phyloP scores from a whole-genome alignment of 1,139 yeast species.

The Kodamaea fungicola region DNA sequence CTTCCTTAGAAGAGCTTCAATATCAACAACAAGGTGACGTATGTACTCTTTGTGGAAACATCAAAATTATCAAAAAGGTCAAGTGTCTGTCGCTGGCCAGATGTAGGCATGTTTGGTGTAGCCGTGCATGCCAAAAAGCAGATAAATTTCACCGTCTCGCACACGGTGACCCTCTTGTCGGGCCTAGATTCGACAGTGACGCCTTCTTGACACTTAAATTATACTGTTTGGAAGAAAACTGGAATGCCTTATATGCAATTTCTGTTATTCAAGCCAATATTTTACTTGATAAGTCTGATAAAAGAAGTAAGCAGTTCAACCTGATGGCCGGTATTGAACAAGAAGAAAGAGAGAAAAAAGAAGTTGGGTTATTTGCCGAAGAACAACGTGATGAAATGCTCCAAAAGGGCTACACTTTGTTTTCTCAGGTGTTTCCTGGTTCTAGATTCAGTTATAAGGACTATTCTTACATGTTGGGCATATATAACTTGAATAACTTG shows the following conservation, averaged over 20 bases:
- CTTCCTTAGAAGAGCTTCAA: conserved; percentile 66
- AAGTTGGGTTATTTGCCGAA: conserved; percentile 35
- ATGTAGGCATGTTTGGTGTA: conserved; percentile 75
- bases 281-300: conserved; percentile 38
- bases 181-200: conserved; percentile 35
- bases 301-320: conserved; percentile 41
- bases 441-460: conserved; percentile 45
- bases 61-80: conserved; percentile 37
- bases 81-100: conserved; percentile 62
- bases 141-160: conserved; percentile 34
- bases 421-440: conserved; percentile 49
- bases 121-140: conserved; percentile 53
- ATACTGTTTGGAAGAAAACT: conserved; percentile 60
- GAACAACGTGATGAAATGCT: conserved; percentile 62
- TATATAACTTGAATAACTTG: conserved; percentile 69
- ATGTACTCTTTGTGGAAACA: conserved; percentile 74
- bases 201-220: conserved; percentile 57
- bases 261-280: conserved; percentile 54
- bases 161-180: conserved; percentile 7
- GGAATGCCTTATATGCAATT: conserved; percentile 68
- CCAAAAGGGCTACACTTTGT: conserved; percentile 52
- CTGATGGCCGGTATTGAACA: conserved; percentile 74
- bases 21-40: conserved; percentile 66
- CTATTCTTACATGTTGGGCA: conserved; percentile 62
- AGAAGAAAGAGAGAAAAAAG: conserved; percentile 49